These are phyloP conservation scores for Iris macrosiphon DNA, from an alignment of 106 monocot species.

Conservation along the genomic window DNA sequence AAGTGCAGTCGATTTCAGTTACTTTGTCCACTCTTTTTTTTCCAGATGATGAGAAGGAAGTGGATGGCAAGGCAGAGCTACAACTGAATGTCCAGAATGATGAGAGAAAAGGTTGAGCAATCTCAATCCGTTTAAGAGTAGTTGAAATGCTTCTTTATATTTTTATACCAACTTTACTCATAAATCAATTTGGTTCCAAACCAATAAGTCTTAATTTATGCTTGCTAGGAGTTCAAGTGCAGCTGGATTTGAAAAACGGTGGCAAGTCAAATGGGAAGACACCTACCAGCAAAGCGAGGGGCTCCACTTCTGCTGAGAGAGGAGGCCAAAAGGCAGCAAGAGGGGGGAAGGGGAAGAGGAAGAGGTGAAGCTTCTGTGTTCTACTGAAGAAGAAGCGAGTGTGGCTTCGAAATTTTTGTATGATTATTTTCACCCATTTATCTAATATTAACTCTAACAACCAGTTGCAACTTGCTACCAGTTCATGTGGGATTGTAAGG, in stretches of 20 bases:
- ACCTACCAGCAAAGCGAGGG: slow-evolving; percentile 42
- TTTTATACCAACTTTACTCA: too few relatives aligned
- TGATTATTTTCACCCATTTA: too few relatives aligned
- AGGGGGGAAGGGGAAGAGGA: slow-evolving; percentile 68
- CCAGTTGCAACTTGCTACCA: too few relatives aligned
- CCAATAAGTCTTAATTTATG: background rate
- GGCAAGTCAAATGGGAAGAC: slow-evolving; percentile 29
- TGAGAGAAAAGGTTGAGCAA: slow-evolving; percentile 51
- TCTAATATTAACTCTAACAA: too few relatives aligned
- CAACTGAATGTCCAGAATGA: slow-evolving; percentile 57
- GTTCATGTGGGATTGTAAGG: too few relatives aligned
- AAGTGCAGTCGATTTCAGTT: background rate
- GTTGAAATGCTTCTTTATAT: background rate
- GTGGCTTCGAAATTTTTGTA: background rate
- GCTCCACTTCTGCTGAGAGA: slow-evolving; percentile 29
- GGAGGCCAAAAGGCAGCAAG: slow-evolving; percentile 20
- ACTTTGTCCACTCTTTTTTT: background rate
- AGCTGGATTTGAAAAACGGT: slow-evolving; percentile 61
- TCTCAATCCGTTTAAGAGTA: background rate
- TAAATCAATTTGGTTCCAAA: background rate
- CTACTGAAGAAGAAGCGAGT: background rate
- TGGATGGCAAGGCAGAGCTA: slow-evolving; percentile 29
- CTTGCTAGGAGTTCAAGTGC: slow-evolving; percentile 62
- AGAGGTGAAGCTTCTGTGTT: slow-evolving; percentile 18
- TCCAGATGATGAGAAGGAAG: slow-evolving; percentile 20